Conservation (phyloP, 345 rosid genomes). For the Bretschneidera sinensis region DNA sequence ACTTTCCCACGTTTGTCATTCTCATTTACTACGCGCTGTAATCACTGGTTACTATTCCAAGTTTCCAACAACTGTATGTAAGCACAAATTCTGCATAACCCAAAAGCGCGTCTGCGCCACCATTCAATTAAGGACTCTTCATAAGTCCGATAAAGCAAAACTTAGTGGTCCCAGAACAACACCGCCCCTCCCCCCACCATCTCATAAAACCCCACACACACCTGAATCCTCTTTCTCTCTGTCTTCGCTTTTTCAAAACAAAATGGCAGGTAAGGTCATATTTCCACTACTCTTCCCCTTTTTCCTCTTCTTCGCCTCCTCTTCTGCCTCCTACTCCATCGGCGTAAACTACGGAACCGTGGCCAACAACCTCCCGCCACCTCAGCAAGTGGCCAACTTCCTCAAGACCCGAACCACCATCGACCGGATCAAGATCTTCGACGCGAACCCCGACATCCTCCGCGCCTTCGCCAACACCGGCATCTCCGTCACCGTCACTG, state of each 20-base stretch:
- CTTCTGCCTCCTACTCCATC: constrained; percentile 39
- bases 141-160: no score
- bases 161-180: no score
- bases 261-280: constrained; percentile 16
- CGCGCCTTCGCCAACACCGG: constrained; percentile 65
- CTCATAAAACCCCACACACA: no score
- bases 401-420: constrained; percentile 62
- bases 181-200: no score
- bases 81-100: no score
- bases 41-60: no score
- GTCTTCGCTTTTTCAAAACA: not conserved
- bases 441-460: constrained; percentile 64
- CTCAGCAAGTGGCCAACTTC: constrained; percentile 59
- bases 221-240: not conserved
- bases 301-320: constrained; percentile 9
- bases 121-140: no score
- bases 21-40: no score
- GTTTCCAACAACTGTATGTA: no score
- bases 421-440: constrained; percentile 71
- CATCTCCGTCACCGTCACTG: constrained; percentile 61
- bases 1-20: no score
- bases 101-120: no score
- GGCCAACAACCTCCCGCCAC: constrained; percentile 77
- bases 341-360: constrained; percentile 87
- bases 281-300: constrained; percentile 12